Evolutionary conservation across 1,284 basidiomycete genomes (phyloP), one percentile per base, ranked within the genome.

Genomic region (Irpex sp.): DNA sequence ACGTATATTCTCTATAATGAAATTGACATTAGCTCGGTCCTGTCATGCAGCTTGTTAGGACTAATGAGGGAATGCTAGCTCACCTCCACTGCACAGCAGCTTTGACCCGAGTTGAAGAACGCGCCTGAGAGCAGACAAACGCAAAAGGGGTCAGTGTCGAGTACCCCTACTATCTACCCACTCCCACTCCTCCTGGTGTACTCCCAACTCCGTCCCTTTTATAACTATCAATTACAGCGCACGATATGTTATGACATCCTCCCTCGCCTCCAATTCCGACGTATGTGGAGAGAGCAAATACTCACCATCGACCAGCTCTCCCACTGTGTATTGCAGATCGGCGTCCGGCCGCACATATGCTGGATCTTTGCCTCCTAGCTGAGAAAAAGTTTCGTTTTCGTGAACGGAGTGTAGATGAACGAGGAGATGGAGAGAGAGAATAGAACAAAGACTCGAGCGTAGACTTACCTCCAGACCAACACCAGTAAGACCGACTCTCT

Each of bases 291-390:
- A 17, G 43, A 9, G 15, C 19, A 46, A 51, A 11, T 11, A 67
- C 77, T 66, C 65, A 84, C 95, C 96, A 76, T 98, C 96, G 2
- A 96, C 95, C 8, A 98, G 83, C 72, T 98, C 90, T 26, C 85
- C 84, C 2, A 88, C 90, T 0, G 94, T 91, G 73, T 92, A 97
- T 37, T 86, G 84, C 4, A 97, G 72, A 75, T 98, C 88, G 0
- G 91, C 95, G 71, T 98, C 95, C 0, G 83, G 77, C 35, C 94
- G 82, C 5, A 98, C 95, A 70, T 97, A 98, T 0, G 96, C 96
- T 5, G 96, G 94, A 72, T 98, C 95, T 76, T 98, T 98, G 1
- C 96, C 96, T 4, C 96, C 96, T 15, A 98, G 85, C 89, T 98
- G 79, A 66, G 57, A 57, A 57, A 31, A 36, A 6, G 49, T 31